These are phyloP conservation scores for Purpureocillium lavendulum DNA, from an alignment of 2,329 filamentous ascomycete species.

Conservation along the genomic window DNA sequence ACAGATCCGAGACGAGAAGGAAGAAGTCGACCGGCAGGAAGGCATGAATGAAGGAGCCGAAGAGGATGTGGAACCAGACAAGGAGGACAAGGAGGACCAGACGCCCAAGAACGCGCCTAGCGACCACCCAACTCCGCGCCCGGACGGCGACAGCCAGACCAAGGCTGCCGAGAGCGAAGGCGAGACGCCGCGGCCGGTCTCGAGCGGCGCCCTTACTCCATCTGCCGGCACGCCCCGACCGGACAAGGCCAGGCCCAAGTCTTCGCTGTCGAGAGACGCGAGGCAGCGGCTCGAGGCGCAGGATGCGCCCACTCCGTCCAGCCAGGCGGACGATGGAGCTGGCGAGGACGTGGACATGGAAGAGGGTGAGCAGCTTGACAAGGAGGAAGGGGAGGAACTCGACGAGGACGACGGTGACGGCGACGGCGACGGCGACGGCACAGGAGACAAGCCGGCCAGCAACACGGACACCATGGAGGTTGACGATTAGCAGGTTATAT, in stretches of 20 bases:
- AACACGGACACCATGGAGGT: constrained; percentile 57
- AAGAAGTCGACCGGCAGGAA: constrained; percentile 82
- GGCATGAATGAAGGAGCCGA: constrained; percentile 67
- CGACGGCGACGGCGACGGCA: constrained; percentile 7
- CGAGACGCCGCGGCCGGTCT: constrained; percentile 16
- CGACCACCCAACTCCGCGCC: constrained; percentile 41
- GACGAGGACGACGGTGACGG: constrained; percentile 5
- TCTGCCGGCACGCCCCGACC: constrained; percentile 18
- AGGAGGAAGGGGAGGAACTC: constrained; percentile 32
- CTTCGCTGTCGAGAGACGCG: constrained; percentile 3
- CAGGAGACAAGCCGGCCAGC: constrained; percentile 30
- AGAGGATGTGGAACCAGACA: constrained; percentile 37
- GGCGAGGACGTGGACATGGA: constrained; percentile 53
- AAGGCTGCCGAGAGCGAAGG: constrained; percentile 18
- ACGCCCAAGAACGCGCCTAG: constrained; percentile 43
- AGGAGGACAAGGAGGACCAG: constrained; percentile 31
- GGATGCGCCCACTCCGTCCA: constrained; percentile 14
- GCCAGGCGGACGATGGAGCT: constrained; percentile 28
- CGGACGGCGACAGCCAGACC: constrained; percentile 29
- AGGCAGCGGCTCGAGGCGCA: constrained; percentile 7
- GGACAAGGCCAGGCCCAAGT: constrained; percentile 11
- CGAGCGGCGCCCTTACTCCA: constrained; percentile 24
- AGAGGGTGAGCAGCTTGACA: constrained; percentile 28
- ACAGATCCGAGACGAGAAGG: constrained; percentile 89
- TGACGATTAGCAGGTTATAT: constrained; percentile 28